Conservation (phyloP, 2,329 filamentous ascomycete species). For the Sarocladium brachiariae region DNA sequence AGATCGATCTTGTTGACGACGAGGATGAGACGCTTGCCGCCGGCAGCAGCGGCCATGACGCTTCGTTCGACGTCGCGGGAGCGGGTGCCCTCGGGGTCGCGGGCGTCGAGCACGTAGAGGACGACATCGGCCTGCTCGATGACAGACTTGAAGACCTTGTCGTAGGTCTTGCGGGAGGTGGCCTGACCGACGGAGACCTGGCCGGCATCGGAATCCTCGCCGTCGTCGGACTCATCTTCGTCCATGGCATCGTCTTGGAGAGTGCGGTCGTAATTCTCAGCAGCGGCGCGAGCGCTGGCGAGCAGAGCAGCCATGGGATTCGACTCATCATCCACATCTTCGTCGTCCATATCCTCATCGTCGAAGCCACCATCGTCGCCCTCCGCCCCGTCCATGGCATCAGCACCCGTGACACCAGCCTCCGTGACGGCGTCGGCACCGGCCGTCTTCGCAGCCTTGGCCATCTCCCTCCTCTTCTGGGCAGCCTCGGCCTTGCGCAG, state of each 20-base stretch:
- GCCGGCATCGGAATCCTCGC: slow-evolving; percentile 47
- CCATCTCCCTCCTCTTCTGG: slow-evolving; percentile 62
- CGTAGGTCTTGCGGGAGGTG: slow-evolving; percentile 77
- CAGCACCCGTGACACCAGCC: slow-evolving; percentile 29
- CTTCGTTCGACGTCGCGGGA: slow-evolving; percentile 86
- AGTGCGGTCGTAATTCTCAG: slow-evolving; percentile 65
- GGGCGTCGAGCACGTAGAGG: slow-evolving; percentile 86
- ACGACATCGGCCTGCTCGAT: slow-evolving; percentile 85
- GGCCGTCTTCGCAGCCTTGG: slow-evolving; percentile 55
- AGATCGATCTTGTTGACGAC: slow-evolving; percentile 95
- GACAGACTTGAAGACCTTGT: slow-evolving; percentile 94
- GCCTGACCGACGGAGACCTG: slow-evolving; percentile 46
- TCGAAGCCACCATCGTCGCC: slow-evolving; percentile 43
- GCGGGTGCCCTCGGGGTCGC: slow-evolving; percentile 83
- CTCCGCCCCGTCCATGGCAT: slow-evolving; percentile 38
- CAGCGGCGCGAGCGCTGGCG: slow-evolving; percentile 73
- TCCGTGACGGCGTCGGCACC: slow-evolving; percentile 14
- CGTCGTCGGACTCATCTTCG: slow-evolving; percentile 34
- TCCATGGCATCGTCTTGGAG: slow-evolving; percentile 49
- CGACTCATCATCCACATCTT: slow-evolving; percentile 52
- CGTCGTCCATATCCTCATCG: slow-evolving; percentile 49
- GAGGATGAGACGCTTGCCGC: slow-evolving; percentile 81
- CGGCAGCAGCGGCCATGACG: slow-evolving; percentile 80
- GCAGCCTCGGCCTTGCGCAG: slow-evolving; percentile 74
- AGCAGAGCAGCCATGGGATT: slow-evolving; percentile 92